These are phyloP conservation scores for Brassica hybrid DNA, from an alignment of 441 rosid species.

Conservation along the genomic window DNA sequence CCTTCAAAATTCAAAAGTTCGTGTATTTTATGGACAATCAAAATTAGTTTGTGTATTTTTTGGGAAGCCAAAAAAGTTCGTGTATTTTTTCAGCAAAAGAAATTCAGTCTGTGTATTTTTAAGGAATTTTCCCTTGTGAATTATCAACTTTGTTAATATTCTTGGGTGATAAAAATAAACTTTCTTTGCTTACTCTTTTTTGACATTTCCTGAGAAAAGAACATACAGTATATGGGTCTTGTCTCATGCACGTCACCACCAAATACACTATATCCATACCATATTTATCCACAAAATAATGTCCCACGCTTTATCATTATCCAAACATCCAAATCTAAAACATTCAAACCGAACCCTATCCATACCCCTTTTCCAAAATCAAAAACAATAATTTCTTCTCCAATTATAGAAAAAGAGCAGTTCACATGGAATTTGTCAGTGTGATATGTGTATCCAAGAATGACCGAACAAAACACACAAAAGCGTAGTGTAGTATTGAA, in stretches of 20 bases:
- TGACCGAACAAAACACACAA: constrained; percentile 8
- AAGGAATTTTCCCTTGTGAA: no score
- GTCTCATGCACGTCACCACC: constrained; percentile 29
- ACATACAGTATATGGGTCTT: constrained; percentile 1
- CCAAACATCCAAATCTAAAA: constrained; percentile 32
- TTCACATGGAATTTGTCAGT: constrained; percentile 19
- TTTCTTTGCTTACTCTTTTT: not conserved
- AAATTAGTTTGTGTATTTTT: no score
- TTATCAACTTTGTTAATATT: constrained; percentile 5
- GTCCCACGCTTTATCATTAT: constrained; percentile 38
- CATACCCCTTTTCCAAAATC: not conserved
- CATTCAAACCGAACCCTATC: constrained; percentile 1
- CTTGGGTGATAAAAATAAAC: not conserved
- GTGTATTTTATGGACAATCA: no score
- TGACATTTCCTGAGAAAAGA: constrained; percentile 21
- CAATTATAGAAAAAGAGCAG: constrained; percentile 7
- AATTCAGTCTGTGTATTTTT: no score
- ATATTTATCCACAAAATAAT: constrained; percentile 29
- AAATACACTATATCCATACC: constrained; percentile 28
- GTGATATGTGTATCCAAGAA: constrained; percentile 39
- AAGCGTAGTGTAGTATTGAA: not conserved
- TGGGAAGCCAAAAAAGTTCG: no score
- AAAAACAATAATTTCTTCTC: constrained; percentile 22
- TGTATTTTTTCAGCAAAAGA: no score
- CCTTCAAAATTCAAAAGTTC: no score